phyloP scores from a whole-genome alignment of 352 stramenopile species.

The Phytophthora melonis region DNA sequence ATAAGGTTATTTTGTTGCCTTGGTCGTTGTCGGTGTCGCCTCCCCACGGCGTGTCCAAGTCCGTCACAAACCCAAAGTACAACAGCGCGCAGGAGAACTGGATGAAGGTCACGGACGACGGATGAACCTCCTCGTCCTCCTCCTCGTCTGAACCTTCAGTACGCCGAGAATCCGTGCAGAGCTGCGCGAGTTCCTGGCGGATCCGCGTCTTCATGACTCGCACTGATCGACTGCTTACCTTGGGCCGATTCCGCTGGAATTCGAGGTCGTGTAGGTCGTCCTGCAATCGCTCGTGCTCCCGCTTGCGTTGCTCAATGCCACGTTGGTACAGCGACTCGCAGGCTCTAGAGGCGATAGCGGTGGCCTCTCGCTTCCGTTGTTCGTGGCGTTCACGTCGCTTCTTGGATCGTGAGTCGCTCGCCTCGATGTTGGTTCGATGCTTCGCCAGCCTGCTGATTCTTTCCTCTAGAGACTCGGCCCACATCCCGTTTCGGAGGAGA shows the following conservation, averaged over 20 bases:
- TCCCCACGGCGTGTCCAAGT: constrained; percentile 49
- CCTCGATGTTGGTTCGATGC: not conserved
- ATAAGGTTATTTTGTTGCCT: constrained; percentile 44
- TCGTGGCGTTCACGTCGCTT: constrained; percentile 24
- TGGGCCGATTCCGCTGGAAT: constrained; percentile 34
- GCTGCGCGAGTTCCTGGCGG: constrained; percentile 42
- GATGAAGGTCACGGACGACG: constrained; percentile 41
- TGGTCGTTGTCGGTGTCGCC: not conserved
- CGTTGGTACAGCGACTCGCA: constrained; percentile 67
- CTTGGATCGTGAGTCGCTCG: constrained; percentile 9
- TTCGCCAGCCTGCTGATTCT: constrained; percentile 46
- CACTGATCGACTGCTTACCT: constrained; percentile 48
- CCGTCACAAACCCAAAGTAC: constrained; percentile 64
- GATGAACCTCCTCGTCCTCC: not conserved
- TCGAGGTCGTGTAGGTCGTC: constrained; percentile 31
- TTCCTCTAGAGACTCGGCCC: constrained; percentile 49
- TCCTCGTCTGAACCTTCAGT: not conserved
- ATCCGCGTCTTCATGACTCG: constrained; percentile 52
- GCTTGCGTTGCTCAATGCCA: constrained; percentile 49
- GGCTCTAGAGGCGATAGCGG: constrained; percentile 35
- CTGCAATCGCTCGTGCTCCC: constrained; percentile 36
- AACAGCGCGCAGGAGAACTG: constrained; percentile 69
- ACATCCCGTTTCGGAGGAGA: constrained; percentile 63
- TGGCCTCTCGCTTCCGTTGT: constrained; percentile 25
- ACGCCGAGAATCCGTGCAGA: constrained; percentile 39